phyloP scores from a whole-genome alignment of 306 rosid species.

The Benincasa hispida region DNA sequence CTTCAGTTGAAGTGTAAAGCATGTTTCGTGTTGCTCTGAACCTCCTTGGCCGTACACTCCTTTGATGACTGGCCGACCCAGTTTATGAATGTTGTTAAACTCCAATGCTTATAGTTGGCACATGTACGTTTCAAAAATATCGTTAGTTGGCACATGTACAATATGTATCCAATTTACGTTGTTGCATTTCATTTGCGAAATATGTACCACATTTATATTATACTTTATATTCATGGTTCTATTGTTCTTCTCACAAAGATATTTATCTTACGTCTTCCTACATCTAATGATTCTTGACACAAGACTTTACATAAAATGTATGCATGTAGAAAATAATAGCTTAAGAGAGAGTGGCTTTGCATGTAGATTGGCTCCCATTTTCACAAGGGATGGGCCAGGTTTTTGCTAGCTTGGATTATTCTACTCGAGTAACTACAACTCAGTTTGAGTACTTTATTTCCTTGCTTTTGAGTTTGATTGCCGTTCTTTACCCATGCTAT shows the following conservation, averaged over 20 bases:
- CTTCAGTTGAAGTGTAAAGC: background rate
- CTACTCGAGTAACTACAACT: constrained; percentile 3
- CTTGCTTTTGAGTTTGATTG: background rate
- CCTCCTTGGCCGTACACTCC: background rate
- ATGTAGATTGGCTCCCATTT: background rate
- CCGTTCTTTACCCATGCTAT: background rate
- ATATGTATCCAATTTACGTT: background rate
- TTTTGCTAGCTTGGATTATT: background rate
- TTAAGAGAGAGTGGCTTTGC: background rate
- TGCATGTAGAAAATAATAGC: background rate
- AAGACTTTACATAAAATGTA: background rate
- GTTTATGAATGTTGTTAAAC: background rate
- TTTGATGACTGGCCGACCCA: background rate
- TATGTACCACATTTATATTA: background rate
- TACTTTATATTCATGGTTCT: background rate
- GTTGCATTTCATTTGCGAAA: background rate
- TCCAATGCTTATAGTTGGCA: background rate
- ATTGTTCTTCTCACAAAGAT: background rate
- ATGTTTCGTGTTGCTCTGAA: background rate
- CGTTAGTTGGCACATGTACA: no score
- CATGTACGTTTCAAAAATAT: no score
- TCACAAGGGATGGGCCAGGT: background rate
- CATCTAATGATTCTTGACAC: background rate
- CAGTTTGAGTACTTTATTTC: background rate
- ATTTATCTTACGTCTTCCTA: background rate